These are phyloP conservation scores for Ogataea pilisensis DNA, from an alignment of 805 yeast species.

Conservation along the genomic window DNA sequence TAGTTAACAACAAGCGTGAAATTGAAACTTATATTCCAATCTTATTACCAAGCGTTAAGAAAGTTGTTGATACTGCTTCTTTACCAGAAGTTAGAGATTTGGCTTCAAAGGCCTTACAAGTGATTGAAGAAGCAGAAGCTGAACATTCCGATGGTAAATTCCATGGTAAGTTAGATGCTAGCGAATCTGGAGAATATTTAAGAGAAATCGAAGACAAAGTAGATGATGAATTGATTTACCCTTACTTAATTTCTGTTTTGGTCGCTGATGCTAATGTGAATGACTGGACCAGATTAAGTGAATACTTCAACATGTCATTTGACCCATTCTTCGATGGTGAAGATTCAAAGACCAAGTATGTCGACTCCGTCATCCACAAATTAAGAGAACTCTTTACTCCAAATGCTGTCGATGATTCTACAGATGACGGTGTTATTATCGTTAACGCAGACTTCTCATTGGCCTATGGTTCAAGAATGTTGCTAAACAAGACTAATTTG, in stretches of 20 bases:
- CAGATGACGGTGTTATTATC: conserved; percentile 81
- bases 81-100: conserved; percentile 94
- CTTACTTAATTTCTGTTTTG: conserved; percentile 50
- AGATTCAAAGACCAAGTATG: conserved; percentile 33
- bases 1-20: conserved; percentile 90
- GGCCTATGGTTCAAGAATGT: conserved; percentile 97
- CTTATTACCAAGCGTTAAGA: conserved; percentile 86
- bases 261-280: conserved; percentile 68
- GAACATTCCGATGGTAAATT: conserved; percentile 66
- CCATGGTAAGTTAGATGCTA: conserved; percentile 65
- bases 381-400: conserved; percentile 54
- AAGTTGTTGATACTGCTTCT: conserved; percentile 85
- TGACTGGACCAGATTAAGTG: conserved; percentile 61
- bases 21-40: conserved; percentile 84
- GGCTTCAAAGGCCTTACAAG: conserved; percentile 81
- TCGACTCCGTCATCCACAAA: conserved; percentile 41
- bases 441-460: conserved; percentile 93
- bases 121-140: conserved; percentile 74
- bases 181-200: conserved; percentile 47
- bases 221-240: conserved; percentile 36
- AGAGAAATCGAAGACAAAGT: conserved; percentile 25
- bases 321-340: conserved; percentile 33
- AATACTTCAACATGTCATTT: conserved; percentile 44
- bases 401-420: conserved; percentile 51
- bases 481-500: conserved; percentile 85